These are phyloP conservation scores for Daedaleopsis nitida DNA, from an alignment of 768 basidiomycete genomes.

Conservation along the genomic window DNA sequence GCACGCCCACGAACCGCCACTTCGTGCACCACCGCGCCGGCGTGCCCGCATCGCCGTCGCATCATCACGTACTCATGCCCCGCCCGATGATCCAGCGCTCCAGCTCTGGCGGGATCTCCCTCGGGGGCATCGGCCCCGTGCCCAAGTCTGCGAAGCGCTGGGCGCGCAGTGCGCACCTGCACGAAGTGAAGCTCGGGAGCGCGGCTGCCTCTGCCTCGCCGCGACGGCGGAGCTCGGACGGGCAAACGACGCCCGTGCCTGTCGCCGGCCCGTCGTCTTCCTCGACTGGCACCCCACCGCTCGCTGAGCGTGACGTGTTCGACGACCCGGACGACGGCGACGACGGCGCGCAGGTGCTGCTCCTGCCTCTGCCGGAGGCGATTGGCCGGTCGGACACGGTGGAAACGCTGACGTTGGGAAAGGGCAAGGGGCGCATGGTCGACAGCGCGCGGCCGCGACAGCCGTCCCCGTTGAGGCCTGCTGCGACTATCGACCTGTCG, in stretches of 20 bases:
- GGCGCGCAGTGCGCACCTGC: constrained; percentile 69
- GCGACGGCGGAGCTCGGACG: not conserved
- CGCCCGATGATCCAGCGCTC: constrained; percentile 46
- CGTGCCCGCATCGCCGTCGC: constrained; percentile 33
- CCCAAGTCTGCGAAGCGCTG: constrained; percentile 55
- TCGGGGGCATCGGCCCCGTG: constrained; percentile 34
- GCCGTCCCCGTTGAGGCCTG: constrained; percentile 15
- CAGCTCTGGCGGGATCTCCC: constrained; percentile 36
- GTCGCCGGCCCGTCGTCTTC: not conserved
- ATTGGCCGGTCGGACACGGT: not conserved
- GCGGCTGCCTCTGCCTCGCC: not conserved
- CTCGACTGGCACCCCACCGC: too few relatives aligned
- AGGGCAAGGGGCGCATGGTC: constrained; percentile 14
- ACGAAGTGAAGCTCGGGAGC: constrained; percentile 48
- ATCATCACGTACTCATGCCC: constrained; percentile 19
- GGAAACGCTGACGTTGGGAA: constrained; percentile 11
- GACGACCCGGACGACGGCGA: not conserved
- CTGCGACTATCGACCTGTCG: constrained; percentile 10
- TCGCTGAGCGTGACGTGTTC: not conserved
- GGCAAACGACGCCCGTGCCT: not conserved
- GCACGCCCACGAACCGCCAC: constrained; percentile 20
- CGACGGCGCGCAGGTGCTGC: constrained; percentile 6
- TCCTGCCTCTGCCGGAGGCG: not conserved
- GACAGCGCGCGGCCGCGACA: not conserved
- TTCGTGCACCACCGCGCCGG: constrained; percentile 18